Evolutionary conservation across 208 protist genomes (phyloP).

Genomic region (Vickermania ingenoplastis): DNA sequence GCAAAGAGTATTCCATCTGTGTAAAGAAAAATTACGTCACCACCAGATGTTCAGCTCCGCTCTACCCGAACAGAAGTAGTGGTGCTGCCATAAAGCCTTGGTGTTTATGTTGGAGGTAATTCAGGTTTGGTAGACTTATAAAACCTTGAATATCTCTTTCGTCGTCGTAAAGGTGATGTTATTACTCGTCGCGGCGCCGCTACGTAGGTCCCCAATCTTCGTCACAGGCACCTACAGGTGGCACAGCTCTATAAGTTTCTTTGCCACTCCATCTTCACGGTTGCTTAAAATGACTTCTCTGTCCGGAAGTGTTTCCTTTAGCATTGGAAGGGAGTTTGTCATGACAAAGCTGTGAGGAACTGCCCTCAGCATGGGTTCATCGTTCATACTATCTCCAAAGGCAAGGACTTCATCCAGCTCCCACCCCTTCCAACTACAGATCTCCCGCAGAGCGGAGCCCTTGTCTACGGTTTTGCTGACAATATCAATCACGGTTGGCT

Average conservation of each 20-base stretch:
- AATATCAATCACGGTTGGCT: slow-evolving; percentile 10
- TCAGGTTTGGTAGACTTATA: too few relatives aligned
- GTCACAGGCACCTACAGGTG: too few relatives aligned
- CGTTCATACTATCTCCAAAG: slow-evolving; percentile 46
- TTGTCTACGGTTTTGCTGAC: slow-evolving; percentile 15
- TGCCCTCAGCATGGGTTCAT: slow-evolving; percentile 21
- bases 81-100: too few relatives aligned
- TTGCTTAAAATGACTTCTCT: slow-evolving; percentile 28
- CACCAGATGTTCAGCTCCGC: too few relatives aligned
- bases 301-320: slow-evolving; percentile 19
- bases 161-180: too few relatives aligned
- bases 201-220: too few relatives aligned
- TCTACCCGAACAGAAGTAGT: too few relatives aligned
- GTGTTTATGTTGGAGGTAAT: too few relatives aligned
- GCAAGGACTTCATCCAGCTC: slow-evolving; percentile 11
- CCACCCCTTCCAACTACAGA: slow-evolving; percentile 9
- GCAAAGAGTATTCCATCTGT: too few relatives aligned
- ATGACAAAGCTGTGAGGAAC: slow-evolving; percentile 23
- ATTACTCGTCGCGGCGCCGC: too few relatives aligned
- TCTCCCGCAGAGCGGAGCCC: slow-evolving; percentile 14
- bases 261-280: slow-evolving; percentile 23
- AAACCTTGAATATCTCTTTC: too few relatives aligned
- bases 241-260: slow-evolving; percentile 23
- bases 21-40: too few relatives aligned
- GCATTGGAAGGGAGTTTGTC: slow-evolving; percentile 16